Conservation (phyloP, 495 filamentous ascomycete genomes). For the Gamarada debralockiae region DNA sequence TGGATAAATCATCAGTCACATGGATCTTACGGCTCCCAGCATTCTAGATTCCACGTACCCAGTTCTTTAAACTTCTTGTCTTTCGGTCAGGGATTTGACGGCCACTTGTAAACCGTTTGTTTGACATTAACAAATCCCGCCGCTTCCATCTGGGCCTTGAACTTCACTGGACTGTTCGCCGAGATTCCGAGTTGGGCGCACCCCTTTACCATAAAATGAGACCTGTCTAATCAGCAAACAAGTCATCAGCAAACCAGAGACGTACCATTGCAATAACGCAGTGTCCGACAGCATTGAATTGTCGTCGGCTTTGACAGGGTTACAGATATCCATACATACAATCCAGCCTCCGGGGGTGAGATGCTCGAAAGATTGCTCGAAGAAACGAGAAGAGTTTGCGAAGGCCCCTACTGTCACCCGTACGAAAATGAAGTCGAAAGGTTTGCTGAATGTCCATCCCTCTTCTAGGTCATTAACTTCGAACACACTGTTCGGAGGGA, state of each 20-base stretch:
- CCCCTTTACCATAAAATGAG: slow-evolving; percentile 5
- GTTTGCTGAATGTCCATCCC: slow-evolving; percentile 43
- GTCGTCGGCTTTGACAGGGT: slow-evolving; percentile 12
- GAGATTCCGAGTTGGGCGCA: neutral
- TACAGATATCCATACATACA: slow-evolving; percentile 42
- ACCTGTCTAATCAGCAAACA: too few species aligned
- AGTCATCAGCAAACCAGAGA: too few species aligned
- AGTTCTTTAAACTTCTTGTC: slow-evolving; percentile 36
- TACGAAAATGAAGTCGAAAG: slow-evolving; percentile 46
- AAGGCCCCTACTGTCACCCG: slow-evolving; percentile 39
- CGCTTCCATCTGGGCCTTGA: slow-evolving; percentile 27
- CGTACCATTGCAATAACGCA: slow-evolving; percentile 27
- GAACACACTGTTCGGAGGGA: slow-evolving; percentile 44
- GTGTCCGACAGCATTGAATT: neutral
- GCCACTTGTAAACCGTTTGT: slow-evolving; percentile 44
- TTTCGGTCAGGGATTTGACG: slow-evolving; percentile 45
- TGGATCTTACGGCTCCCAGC: neutral
- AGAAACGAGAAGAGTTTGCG: slow-evolving; percentile 26
- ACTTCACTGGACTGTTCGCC: neutral
- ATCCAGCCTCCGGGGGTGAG: slow-evolving; percentile 47
- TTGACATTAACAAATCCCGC: slow-evolving; percentile 42
- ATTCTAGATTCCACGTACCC: slow-evolving; percentile 4
- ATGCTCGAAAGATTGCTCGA: slow-evolving; percentile 20
- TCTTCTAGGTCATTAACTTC: slow-evolving; percentile 49
- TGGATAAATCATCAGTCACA: neutral